These are phyloP conservation scores for Thraustochytrium sp. DNA, from an alignment of 352 stramenopile genomes.

Conservation along the genomic window DNA sequence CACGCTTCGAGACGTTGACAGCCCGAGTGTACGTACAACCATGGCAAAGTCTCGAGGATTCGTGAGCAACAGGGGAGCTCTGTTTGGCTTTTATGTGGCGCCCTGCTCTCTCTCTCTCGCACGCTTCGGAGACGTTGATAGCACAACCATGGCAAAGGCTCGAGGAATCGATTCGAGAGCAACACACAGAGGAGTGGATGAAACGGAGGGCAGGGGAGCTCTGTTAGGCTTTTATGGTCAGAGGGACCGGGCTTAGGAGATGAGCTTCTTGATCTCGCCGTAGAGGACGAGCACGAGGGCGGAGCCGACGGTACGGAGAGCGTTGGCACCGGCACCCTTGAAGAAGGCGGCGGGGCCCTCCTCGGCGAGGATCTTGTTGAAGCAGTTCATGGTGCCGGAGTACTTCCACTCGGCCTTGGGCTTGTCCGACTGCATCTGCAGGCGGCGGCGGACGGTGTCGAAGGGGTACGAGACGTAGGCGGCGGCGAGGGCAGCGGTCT, in stretches of 20 bases:
- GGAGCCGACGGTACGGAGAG: constrained; percentile 95
- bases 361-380: constrained; percentile 90
- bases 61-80: no score
- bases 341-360: constrained; percentile 92
- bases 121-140: no score
- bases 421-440: constrained; percentile 87
- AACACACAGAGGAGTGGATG: no score
- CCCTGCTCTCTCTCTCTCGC: no score
- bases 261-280: constrained; percentile 91
- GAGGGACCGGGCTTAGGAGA: neutral
- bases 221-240: no score
- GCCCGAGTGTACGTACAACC: no score
- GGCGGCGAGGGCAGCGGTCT: constrained; percentile 65
- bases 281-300: constrained; percentile 97
- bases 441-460: constrained; percentile 76
- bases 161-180: no score
- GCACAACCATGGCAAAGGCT: no score
- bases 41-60: no score
- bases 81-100: no score
- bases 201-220: no score
- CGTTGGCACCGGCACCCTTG: constrained; percentile 97
- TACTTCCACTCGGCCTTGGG: constrained; percentile 89
- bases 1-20: no score
- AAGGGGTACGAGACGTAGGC: constrained; percentile 78
- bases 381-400: constrained; percentile 92